Conservation (phyloP, 116 monocot genomes). For the Cymodocea nodosa region DNA sequence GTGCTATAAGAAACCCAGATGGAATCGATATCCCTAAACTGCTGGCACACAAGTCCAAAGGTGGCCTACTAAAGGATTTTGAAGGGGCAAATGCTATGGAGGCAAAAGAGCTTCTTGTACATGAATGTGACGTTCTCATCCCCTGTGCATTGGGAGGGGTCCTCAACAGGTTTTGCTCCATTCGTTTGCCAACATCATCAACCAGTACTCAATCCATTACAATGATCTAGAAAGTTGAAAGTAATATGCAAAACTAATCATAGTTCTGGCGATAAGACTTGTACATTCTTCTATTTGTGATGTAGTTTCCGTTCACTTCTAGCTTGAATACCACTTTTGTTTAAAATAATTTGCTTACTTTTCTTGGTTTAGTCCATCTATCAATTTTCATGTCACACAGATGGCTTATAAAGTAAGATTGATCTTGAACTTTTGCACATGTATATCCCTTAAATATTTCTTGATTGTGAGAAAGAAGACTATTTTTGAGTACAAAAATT, state of each 20-base stretch:
- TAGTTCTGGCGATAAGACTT: background rate
- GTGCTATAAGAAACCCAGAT: slow-evolving; percentile 50
- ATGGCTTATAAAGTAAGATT: background rate
- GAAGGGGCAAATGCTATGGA: slow-evolving; percentile 36
- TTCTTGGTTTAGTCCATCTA: too few relatives aligned
- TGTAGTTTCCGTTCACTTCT: background rate
- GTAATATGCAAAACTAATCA: too few relatives aligned
- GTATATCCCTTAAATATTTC: background rate
- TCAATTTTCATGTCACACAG: too few relatives aligned
- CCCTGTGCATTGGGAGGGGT: slow-evolving; percentile 91
- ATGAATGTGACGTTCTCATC: slow-evolving; percentile 84
- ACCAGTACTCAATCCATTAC: background rate
- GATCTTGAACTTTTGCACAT: too few relatives aligned
- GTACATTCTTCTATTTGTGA: background rate
- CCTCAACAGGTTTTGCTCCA: slow-evolving; percentile 37
- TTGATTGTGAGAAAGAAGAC: background rate
- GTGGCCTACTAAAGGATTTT: slow-evolving; percentile 60
- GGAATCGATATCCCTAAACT: slow-evolving; percentile 59
- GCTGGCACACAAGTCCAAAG: slow-evolving; percentile 31
- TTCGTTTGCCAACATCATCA: background rate
- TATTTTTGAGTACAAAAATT: too few relatives aligned
- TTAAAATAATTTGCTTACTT: too few relatives aligned
- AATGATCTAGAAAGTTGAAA: too few relatives aligned
- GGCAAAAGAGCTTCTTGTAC: slow-evolving; percentile 38
- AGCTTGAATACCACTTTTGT: background rate